Conservation (phyloP, 2,329 filamentous ascomycete genomes). For the Aspergillus pseudoglaucus region DNA sequence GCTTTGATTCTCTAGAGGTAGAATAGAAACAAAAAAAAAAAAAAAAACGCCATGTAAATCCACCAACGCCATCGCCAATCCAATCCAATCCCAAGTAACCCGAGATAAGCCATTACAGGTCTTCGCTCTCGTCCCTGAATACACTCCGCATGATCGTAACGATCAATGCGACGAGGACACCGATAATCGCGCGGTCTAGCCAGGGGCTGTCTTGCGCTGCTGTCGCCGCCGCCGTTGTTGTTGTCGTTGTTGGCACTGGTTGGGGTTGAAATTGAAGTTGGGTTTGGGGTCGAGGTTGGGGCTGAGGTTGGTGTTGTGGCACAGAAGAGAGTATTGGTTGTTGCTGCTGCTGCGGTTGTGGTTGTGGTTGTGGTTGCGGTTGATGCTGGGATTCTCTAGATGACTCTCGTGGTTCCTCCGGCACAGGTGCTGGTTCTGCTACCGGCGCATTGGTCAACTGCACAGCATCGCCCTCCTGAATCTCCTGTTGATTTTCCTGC, state of each 20-base stretch:
- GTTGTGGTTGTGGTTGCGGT: neutral
- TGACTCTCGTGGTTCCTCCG: neutral
- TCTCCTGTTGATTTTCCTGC: neutral
- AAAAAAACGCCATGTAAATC: neutral
- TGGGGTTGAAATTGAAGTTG: conserved; percentile 23
- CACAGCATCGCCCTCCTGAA: neutral
- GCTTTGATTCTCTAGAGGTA: neutral
- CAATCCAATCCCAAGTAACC: neutral
- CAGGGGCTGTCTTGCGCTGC: conserved; percentile 53
- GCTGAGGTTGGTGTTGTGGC: neutral
- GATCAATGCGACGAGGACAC: conserved; percentile 61
- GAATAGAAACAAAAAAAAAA: neutral
- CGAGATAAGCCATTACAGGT: neutral
- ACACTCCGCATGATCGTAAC: conserved; percentile 59
- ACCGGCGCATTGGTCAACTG: no score
- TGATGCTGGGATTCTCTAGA: neutral
- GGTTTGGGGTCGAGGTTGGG: neutral
- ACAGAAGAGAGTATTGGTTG: neutral
- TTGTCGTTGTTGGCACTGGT: conserved; percentile 38
- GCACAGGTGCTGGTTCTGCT: no score
- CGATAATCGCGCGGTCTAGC: conserved; percentile 75
- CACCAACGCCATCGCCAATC: neutral
- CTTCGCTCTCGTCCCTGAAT: conserved; percentile 11
- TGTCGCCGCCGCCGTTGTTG: conserved; percentile 2
- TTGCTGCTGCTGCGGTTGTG: neutral